A percentile compares a stretch with the other conserved stretches of the same genome.
These are phyloP conservation scores for Mycena polygramma DNA, from an alignment of 768 basidiomycete species.

Conservation along the genomic window DNA sequence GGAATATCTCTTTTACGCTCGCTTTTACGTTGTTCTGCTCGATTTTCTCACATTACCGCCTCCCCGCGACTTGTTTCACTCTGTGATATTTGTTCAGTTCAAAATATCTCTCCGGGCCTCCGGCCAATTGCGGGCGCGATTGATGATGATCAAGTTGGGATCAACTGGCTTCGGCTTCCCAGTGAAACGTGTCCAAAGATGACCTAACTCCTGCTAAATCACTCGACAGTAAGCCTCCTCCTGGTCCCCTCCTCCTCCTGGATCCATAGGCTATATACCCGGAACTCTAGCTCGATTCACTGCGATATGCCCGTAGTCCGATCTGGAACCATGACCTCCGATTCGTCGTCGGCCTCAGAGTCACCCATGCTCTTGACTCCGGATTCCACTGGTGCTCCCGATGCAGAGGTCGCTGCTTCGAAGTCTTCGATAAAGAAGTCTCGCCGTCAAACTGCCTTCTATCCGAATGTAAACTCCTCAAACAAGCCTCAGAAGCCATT, in stretches of 20 bases:
- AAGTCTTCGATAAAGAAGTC: conserved; percentile 57
- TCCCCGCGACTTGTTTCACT: too few relatives aligned
- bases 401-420: conserved; percentile 39
- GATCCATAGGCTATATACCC: not conserved
- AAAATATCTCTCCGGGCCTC: too few relatives aligned
- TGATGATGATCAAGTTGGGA: conserved; percentile 8
- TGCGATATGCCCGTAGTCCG: not conserved
- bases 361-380: conserved; percentile 72
- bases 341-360: conserved; percentile 57
- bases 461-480: conserved; percentile 77
- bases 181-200: conserved; percentile 25
- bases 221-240: not conserved
- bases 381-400: conserved; percentile 65
- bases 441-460: conserved; percentile 81
- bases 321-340: conserved; percentile 36
- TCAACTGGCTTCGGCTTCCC: conserved; percentile 6
- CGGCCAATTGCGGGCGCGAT: not conserved
- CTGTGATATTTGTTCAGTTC: too few relatives aligned
- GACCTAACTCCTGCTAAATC: conserved; percentile 10
- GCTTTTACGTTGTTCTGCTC: too few relatives aligned
- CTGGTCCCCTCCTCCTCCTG: not conserved
- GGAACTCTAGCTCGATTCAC: not conserved
- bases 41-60: too few relatives aligned
- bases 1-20: too few relatives aligned
- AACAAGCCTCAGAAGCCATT: conserved; percentile 89